Base-by-base conservation (phyloP, 2,329 filamentous ascomycete species). In the Ramularia endophylla region DNA sequence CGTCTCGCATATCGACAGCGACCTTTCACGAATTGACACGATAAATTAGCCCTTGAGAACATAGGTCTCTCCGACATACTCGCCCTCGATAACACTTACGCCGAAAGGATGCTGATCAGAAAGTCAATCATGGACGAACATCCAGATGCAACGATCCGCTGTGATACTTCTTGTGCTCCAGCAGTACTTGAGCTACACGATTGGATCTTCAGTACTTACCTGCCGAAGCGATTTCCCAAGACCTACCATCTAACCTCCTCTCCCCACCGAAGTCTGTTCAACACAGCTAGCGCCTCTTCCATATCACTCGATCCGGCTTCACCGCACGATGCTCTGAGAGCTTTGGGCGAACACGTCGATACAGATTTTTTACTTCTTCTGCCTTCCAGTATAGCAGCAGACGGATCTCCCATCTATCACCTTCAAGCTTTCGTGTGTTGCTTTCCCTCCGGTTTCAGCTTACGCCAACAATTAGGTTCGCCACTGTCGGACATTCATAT, bases 291-390 rank as follows among this genome's bases (percentile, higher is more conserved):
- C 6, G 55, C 58, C 5, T 59, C 66, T 22, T 50, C 59, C 2
- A 63, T 74, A 3, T 67, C 71, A 0, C 55, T 71, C 7, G 38
- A 27, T 6, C 38, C 64, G 1, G 47, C 62, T 1, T 44, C 57
- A 4, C 63, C 67, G 1, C 46, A 59, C 6, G 50, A 56, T 17
- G 70, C 72, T 1, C 65, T 81, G 2, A 54, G 65, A 32, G 67
- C 66, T 3, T 59, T 82, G 0, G 71, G 69, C 20, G 61, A 64
- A 8, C 72, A 74, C 38, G 59, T 82, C 18, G 79, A 82, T 50
- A 71, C 73, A 33, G 79, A 83, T 40, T 76, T 81, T 54, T 61
- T 82, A 3, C 59, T 83, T 46, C 67, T 83, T 0, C 61, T 80
- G 0, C 74, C 74, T 0, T 48, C 41, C 5, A 29, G 29, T 4